Conservation (phyloP, 2,329 filamentous ascomycete genomes). For the Sarocladiaceae sp. region DNA sequence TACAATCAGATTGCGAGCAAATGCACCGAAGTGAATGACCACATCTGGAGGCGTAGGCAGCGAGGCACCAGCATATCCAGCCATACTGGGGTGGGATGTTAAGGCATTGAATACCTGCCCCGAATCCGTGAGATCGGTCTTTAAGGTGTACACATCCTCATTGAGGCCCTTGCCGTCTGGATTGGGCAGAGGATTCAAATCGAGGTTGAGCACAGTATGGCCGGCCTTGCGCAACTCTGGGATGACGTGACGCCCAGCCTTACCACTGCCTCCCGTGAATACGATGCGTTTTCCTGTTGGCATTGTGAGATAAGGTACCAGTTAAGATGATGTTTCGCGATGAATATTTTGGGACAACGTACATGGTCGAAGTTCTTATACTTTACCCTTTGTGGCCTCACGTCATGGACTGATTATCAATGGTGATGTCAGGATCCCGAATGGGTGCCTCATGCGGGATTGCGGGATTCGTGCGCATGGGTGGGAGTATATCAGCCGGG, state of each 20-base stretch:
- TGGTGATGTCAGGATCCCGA: not conserved
- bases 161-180: slow-evolving; percentile 3
- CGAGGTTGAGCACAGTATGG: slow-evolving; percentile 31
- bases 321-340: not conserved
- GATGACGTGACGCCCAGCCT: slow-evolving; percentile 30
- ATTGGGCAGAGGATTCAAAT: slow-evolving; percentile 24
- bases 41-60: slow-evolving; percentile 48
- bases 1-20: slow-evolving; percentile 56
- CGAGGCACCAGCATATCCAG: slow-evolving; percentile 20
- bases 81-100: slow-evolving; percentile 43
- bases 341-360: not conserved
- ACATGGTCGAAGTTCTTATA: not conserved
- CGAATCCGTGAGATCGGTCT: slow-evolving; percentile 28
- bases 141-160: slow-evolving; percentile 26
- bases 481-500: too few relatives aligned
- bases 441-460: not conserved
- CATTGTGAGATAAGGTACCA: not conserved
- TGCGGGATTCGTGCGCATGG: too few relatives aligned
- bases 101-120: slow-evolving; percentile 34
- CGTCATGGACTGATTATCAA: not conserved
- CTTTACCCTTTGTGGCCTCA: not conserved
- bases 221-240: slow-evolving; percentile 24
- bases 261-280: slow-evolving; percentile 31
- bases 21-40: slow-evolving; percentile 59
- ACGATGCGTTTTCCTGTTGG: slow-evolving; percentile 16